A percentile compares a stretch with the other conserved stretches of the same genome.
Evolutionary conservation across 192 early-diverging fungal genomes (phyloP).

Genomic region (Pecoramyces ruminantium): DNA sequence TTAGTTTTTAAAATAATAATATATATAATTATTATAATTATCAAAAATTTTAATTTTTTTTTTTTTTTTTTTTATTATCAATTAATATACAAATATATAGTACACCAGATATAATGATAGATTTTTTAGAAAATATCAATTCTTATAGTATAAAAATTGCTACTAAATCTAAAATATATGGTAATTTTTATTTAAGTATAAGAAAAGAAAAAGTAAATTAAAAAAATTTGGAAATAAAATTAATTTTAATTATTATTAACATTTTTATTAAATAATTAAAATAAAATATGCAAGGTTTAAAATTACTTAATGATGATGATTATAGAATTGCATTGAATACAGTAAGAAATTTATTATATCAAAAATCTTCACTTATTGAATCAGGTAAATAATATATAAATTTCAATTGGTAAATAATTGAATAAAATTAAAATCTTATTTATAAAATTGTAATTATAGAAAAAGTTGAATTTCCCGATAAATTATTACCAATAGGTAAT

Average conservation of each 20-base stretch:
- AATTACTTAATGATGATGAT: neutral
- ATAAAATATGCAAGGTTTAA: neutral
- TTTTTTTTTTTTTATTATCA: too few relatives aligned
- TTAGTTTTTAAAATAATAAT: neutral
- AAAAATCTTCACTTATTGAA: neutral
- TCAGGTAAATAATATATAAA: neutral
- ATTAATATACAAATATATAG: too few relatives aligned
- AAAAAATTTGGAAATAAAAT: too few relatives aligned
- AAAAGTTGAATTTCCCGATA: neutral
- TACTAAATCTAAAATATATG: neutral
- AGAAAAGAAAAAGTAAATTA: too few relatives aligned
- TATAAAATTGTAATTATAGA: neutral
- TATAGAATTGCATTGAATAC: neutral
- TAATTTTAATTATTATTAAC: too few relatives aligned
- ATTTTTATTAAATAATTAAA: too few relatives aligned
- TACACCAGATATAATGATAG: neutral
- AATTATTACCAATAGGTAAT: neutral
- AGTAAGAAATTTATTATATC: neutral
- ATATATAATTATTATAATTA: too few relatives aligned
- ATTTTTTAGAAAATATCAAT: neutral
- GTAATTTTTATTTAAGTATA: neutral
- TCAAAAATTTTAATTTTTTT: too few relatives aligned
- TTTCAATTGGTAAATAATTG: too few relatives aligned
- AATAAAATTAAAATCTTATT: too few relatives aligned
- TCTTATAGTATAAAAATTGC: neutral